Evolutionary conservation across 331 rosid species (phyloP).

Genomic region (Acacia concinna): DNA sequence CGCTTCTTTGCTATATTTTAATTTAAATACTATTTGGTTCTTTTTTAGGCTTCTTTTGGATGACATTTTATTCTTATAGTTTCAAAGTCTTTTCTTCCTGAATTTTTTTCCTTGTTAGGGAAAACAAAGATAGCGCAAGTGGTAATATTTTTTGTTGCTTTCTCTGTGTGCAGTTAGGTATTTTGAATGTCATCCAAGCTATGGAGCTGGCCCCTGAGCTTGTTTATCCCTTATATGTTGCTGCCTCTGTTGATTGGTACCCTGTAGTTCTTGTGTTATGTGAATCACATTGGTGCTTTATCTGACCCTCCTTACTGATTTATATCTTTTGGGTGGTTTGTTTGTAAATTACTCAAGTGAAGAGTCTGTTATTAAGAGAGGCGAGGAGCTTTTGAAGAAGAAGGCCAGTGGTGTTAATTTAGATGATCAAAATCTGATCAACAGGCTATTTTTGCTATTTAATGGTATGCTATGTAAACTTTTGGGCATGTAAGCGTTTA

Average conservation of each 20-base stretch:
- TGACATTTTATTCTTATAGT: background rate
- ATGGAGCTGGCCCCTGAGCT: constrained; percentile 84
- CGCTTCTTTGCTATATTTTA: background rate
- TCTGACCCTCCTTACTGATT: constrained; percentile 17
- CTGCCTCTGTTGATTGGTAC: constrained; percentile 83
- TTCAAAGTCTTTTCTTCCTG: background rate
- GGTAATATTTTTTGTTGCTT: constrained; percentile 28
- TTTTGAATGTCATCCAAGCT: constrained; percentile 77
- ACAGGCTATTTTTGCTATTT: constrained; percentile 67
- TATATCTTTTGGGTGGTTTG: constrained; percentile 31
- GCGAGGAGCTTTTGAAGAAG: constrained; percentile 96
- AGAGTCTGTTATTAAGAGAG: constrained; percentile 84
- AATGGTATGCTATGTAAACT: constrained; percentile 61
- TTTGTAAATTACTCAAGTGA: constrained; percentile 65
- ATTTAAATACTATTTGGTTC: background rate
- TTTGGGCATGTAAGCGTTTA: background rate
- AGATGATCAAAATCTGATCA: constrained; percentile 75
- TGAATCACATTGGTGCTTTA: constrained; percentile 11
- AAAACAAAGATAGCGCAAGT: constrained; percentile 1
- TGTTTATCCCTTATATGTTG: constrained; percentile 76
- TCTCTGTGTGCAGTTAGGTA: constrained; percentile 75
- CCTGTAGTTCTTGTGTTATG: constrained; percentile 29
- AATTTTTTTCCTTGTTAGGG: background rate
- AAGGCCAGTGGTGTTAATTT: constrained; percentile 78
- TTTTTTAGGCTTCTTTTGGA: background rate